These are phyloP conservation scores for Neonectria coccinea DNA, from an alignment of 2,329 filamentous ascomycete species.

Conservation along the genomic window DNA sequence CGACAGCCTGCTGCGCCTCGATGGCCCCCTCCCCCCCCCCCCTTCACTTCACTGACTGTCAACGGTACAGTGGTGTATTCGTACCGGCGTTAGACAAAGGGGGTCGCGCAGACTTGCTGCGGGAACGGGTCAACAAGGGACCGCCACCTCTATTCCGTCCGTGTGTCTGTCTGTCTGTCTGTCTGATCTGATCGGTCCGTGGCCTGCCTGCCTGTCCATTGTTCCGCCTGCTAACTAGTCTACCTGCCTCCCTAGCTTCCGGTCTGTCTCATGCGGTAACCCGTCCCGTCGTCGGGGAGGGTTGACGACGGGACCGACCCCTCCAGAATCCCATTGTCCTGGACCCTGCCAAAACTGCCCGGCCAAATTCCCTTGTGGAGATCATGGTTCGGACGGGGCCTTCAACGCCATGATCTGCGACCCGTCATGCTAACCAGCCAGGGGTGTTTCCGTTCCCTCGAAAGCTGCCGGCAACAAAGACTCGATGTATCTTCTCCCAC, in stretches of 20 bases:
- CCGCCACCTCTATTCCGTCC: neutral
- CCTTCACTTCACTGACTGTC: conserved; percentile 15
- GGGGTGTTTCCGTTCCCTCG: conserved; percentile 40
- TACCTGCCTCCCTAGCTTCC: conserved; percentile 11
- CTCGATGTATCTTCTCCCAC: conserved; percentile 22
- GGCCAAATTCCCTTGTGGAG: conserved; percentile 49
- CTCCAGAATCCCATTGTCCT: conserved; percentile 32
- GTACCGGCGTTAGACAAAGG: conserved; percentile 36
- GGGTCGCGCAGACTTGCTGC: conserved; percentile 29
- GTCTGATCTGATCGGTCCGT: conserved; percentile 25
- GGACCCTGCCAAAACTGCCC: conserved; percentile 43
- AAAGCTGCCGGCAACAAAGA: conserved; percentile 43
- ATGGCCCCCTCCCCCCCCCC: conserved; percentile 24
- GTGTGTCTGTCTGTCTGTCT: neutral
- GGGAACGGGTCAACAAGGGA: conserved; percentile 25
- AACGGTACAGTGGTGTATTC: conserved; percentile 3
- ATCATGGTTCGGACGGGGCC: conserved; percentile 49
- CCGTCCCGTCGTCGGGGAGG: conserved; percentile 14
- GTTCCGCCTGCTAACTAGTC: too few species aligned
- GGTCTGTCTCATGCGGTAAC: conserved; percentile 26
- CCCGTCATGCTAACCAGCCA: conserved; percentile 44
- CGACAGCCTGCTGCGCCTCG: conserved; percentile 41
- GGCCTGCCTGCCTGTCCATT: conserved; percentile 16
- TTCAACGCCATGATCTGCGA: conserved; percentile 48
- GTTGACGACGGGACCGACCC: conserved; percentile 10